Evolutionary conservation across 306 rosid species (phyloP), one percentile per base, ranked within the genome.

Genomic region (Medicago arabica): DNA sequence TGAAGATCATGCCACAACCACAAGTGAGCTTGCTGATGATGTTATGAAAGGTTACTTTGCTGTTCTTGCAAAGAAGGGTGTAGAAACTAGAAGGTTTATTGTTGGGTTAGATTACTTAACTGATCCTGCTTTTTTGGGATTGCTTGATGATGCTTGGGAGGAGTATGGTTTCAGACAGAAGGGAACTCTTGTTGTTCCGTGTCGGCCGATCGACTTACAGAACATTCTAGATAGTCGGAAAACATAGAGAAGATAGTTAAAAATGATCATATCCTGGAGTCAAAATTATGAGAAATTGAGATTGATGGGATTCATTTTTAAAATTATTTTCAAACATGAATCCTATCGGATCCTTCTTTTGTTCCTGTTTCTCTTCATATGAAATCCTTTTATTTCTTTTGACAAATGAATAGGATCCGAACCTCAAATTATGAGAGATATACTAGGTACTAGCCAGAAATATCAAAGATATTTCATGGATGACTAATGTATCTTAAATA

Each of bases 141-240:
- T 91, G 11, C 80, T 89, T n/a, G 88, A 89, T 67, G 80, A 81
- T 64, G 93, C 93, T 47, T 49, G 68, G 74, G 86, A 88, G 78
- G 96, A 88, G 76, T 89, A 74, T 80, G 93, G 96, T 16, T 87
- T 85, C 61, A 67, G 65, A 34, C 93, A 89, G 60, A 67, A 78
- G 60, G 96, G 97, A 54, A 86, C 93, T 70, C 89, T 89, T n/a
- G 81, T 75, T 17, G 75, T 91, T 72, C 94, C 94, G 4, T 91
- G 92, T 60, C 31, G 23, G 16, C 94, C 92, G 19, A 81, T 70
- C 7, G 91, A 89, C 11, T 54, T 91, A 7, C 87, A 78, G 67
- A 86, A 80, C 46, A 88, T 91, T 76, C 72, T 91, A 9, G 87
- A 84, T 61, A 43, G 44, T 61, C 44, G 21, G 21, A 61, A 61